These are phyloP conservation scores for Pyrus hybrid DNA, from an alignment of 331 rosid species.

Conservation along the genomic window DNA sequence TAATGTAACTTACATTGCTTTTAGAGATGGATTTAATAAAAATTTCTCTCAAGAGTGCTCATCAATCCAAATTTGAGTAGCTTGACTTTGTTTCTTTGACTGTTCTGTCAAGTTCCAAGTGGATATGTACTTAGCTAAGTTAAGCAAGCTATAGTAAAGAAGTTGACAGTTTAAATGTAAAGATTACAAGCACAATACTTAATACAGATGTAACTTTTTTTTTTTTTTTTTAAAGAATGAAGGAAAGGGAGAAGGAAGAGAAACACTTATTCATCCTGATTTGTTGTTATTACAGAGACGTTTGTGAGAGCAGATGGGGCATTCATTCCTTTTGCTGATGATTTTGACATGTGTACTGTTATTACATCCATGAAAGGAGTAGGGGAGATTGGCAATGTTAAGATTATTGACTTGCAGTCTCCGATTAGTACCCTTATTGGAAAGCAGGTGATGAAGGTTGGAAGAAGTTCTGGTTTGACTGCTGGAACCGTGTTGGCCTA, in stretches of 20 bases:
- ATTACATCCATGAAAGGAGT: constrained; percentile 82
- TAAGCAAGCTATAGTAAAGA: background rate
- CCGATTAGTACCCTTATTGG: constrained; percentile 81
- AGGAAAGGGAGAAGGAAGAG: background rate
- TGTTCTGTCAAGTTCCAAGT: background rate
- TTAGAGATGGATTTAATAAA: background rate
- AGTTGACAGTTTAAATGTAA: background rate
- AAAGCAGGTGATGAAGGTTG: constrained; percentile 91
- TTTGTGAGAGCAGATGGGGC: constrained; percentile 98
- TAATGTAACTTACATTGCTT: background rate
- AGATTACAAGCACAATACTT: background rate
- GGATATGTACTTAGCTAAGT: background rate
- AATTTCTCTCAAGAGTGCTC: background rate
- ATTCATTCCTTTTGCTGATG: constrained; percentile 94
- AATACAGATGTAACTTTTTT: background rate
- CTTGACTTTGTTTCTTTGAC: background rate
- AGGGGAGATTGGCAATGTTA: constrained; percentile 78
- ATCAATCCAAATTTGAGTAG: background rate
- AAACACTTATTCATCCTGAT: background rate
- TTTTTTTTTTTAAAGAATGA: too few species aligned
- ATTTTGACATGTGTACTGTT: constrained; percentile 87
- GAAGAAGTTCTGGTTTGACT: constrained; percentile 98
- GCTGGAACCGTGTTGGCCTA: constrained; percentile 90
- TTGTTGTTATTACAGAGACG: constrained; percentile 60
- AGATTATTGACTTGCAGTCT: constrained; percentile 78